Evolutionary conservation across 352 stramenopile species (phyloP), one percentile per base, ranked within the genome.

Genomic region (Pythium utonaiense): DNA sequence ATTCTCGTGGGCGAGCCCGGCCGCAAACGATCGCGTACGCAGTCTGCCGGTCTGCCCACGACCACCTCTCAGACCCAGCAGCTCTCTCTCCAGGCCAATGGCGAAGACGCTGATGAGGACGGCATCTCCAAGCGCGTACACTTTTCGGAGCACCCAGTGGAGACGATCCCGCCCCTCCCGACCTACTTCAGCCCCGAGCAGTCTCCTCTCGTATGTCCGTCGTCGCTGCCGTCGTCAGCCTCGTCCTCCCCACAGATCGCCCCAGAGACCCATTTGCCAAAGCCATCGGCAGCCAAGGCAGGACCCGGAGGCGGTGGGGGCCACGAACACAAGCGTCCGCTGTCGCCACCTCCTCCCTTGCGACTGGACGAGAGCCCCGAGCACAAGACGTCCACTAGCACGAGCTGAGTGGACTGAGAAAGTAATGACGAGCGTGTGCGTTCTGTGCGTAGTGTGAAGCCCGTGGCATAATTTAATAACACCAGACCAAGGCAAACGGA

Each of bases 71-170:
- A 24, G 19, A 30, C n/a, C n/a, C n/a, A 19, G 10, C 34, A 36
- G 31, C 34, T 36, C 5, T 33, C 40, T 13, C 44, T 45, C 27
- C 42, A 25, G 24, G 13, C 19, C 12, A 27, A 57, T 19, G 33
- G 30, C 33, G 47, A 48, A 14, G 45, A 49, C 17, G 34, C 33
- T 9, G 57, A 58, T 7, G 57, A 64, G 21, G 57, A 58, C 52
- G 52, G 27, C 19, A 60, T 50, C 30, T n/a, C 66, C 33, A 85
- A 85, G 44, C 71, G 73, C 19, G 75, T 85, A 27, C 75, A 85
- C 59, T 85, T 85, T 51, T 71, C 66, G 33, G 63, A 68, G 5
- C 71, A 76, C 9, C 69, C 75, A 6, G 71, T 69, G 0, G 66
- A 78, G 53, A 74, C 79, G 44, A 85, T 85, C 48, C 75, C 75